These are phyloP conservation scores for Phytopythium boreale DNA, from an alignment of 352 stramenopile species.

Conservation along the genomic window DNA sequence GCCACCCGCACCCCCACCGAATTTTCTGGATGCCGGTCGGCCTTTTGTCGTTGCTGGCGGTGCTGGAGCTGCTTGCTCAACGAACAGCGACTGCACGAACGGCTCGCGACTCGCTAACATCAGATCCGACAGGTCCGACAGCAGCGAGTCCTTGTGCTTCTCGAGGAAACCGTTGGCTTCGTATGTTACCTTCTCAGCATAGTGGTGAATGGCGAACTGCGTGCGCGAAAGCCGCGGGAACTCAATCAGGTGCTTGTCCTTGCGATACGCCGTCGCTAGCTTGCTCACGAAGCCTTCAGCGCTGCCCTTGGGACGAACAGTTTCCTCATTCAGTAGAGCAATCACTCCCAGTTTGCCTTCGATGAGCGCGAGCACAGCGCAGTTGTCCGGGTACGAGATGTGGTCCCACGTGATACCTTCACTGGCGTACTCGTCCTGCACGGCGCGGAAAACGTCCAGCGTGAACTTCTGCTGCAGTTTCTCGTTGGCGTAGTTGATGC, in stretches of 20 bases:
- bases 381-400: constrained; percentile 83
- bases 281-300: constrained; percentile 69
- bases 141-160: constrained; percentile 93
- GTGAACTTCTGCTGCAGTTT: constrained; percentile 89
- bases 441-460: constrained; percentile 59
- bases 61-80: constrained; percentile 33
- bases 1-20: constrained; percentile 17
- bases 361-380: constrained; percentile 65
- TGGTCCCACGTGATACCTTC: constrained; percentile 78
- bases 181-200: constrained; percentile 92
- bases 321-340: constrained; percentile 84
- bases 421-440: constrained; percentile 61
- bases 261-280: constrained; percentile 40
- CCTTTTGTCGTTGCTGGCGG: constrained; percentile 16
- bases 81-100: constrained; percentile 63
- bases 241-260: constrained; percentile 59
- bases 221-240: constrained; percentile 68
- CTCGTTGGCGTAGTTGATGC: constrained; percentile 97
- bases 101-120: constrained; percentile 48
- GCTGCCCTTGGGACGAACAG: constrained; percentile 71
- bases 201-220: constrained; percentile 93
- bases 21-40: constrained; percentile 16
- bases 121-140: constrained; percentile 88
- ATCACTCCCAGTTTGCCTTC: constrained; percentile 78
- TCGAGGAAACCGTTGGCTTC: constrained; percentile 90